Evolutionary conservation across 2,329 filamentous ascomycete species (phyloP).

Genomic region (Tolypocladium amazonense): DNA sequence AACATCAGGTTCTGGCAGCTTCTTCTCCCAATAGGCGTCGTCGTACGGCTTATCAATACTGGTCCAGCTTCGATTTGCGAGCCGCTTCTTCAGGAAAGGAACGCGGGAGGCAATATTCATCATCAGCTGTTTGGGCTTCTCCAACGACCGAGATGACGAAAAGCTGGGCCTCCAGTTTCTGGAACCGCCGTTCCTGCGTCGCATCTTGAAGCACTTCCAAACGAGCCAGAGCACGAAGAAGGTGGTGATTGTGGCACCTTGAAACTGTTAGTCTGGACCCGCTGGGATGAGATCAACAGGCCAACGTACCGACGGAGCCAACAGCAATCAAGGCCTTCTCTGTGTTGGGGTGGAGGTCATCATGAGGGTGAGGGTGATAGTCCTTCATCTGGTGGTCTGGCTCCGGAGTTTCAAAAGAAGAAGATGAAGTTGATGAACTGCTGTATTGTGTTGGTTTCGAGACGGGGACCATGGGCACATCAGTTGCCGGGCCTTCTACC

Average conservation of each 20-base stretch:
- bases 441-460: not conserved
- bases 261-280: not conserved
- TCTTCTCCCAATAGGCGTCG: slow-evolving; percentile 6
- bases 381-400: not conserved
- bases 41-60: slow-evolving; percentile 19
- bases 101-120: slow-evolving; percentile 14
- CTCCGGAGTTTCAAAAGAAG: not conserved
- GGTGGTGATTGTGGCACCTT: slow-evolving; percentile 31
- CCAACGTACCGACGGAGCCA: slow-evolving; percentile 9
- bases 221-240: slow-evolving; percentile 34
- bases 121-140: slow-evolving; percentile 3
- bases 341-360: slow-evolving; percentile 1
- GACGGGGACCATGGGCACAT: not conserved
- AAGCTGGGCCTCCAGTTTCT: slow-evolving; percentile 16
- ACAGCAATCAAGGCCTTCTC: slow-evolving; percentile 11
- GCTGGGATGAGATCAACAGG: not conserved
- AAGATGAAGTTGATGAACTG: not conserved
- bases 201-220: slow-evolving; percentile 20
- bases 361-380: not conserved
- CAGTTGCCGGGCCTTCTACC: not conserved
- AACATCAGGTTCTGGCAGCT: not conserved
- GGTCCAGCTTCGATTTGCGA: slow-evolving; percentile 22
- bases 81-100: slow-evolving; percentile 22
- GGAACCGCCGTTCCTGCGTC: slow-evolving; percentile 18
- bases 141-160: not conserved